phyloP scores from a whole-genome alignment of 1,139 yeast species.

The Debaryomyces sp. region DNA sequence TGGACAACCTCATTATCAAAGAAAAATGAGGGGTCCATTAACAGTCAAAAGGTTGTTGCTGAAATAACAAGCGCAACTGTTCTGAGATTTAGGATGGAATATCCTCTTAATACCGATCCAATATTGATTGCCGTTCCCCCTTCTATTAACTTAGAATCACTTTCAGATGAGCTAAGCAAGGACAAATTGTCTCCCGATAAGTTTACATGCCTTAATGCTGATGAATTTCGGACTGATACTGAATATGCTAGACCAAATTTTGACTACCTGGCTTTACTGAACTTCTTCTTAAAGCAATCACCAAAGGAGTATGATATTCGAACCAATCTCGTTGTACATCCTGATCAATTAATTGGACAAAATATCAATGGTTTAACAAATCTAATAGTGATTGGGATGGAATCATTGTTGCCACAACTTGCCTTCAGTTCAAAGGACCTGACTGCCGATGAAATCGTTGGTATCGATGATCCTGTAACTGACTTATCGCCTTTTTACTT shows the following conservation, averaged over 20 bases:
- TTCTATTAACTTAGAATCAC: conserved; percentile 9
- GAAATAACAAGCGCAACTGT: conserved; percentile 6
- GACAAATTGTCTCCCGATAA: background rate
- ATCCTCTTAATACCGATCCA: conserved; percentile 13
- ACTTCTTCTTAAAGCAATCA: conserved; percentile 1
- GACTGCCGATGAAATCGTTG: conserved; percentile 15
- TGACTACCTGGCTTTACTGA: background rate
- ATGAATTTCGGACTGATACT: background rate
- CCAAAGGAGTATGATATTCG: conserved; percentile 3
- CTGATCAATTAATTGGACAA: conserved; percentile 23
- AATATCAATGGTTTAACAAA: conserved; percentile 17
- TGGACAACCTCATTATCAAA: background rate
- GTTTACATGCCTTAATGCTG: background rate
- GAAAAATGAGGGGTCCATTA: background rate
- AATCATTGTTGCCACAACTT: conserved; percentile 25
- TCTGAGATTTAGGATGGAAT: conserved; percentile 9
- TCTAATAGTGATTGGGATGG: conserved; percentile 26
- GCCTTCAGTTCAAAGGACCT: conserved; percentile 17
- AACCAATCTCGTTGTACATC: conserved; percentile 11
- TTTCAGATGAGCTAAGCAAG: conserved; percentile 1
- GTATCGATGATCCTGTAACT: conserved; percentile 26
- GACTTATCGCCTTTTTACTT: conserved; percentile 27
- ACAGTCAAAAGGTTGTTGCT: background rate
- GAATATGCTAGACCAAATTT: background rate
- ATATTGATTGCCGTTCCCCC: conserved; percentile 22